Evolutionary conservation across 345 rosid genomes (phyloP).

Genomic region (Hevea brasiliensis): DNA sequence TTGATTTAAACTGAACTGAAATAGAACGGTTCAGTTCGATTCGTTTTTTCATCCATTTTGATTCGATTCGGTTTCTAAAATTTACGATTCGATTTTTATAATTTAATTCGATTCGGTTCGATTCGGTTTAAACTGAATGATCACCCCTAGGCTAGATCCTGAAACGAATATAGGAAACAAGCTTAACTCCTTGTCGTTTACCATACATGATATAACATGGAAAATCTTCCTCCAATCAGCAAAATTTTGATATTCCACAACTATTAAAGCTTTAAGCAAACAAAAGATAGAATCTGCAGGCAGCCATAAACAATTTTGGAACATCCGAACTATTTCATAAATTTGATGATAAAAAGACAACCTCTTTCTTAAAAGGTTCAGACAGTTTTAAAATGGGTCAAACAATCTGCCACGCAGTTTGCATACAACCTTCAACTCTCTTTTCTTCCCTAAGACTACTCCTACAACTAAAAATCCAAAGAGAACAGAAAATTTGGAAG

Average conservation of each 20-base stretch:
- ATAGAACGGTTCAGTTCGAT: too few relatives aligned
- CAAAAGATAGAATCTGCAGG: not conserved
- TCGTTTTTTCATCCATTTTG: too few relatives aligned
- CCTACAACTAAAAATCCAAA: constrained; percentile 12
- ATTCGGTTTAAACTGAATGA: too few relatives aligned
- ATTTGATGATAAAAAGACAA: constrained; percentile 1
- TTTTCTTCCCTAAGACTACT: not conserved
- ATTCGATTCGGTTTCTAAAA: too few relatives aligned
- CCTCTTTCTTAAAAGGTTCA: constrained; percentile 6
- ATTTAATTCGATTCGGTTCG: too few relatives aligned
- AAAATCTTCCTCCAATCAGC: not conserved
- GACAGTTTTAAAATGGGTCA: not conserved
- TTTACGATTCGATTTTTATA: too few relatives aligned
- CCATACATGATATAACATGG: too few relatives aligned
- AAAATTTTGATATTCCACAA: too few relatives aligned
- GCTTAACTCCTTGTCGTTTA: too few relatives aligned
- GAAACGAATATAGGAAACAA: too few relatives aligned
- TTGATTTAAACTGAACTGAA: too few relatives aligned
- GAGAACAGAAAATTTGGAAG: not conserved
- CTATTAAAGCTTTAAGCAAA: not conserved
- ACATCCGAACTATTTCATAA: constrained; percentile 6
- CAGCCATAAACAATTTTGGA: not conserved
- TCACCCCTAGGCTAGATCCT: too few relatives aligned
- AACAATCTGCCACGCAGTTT: constrained; percentile 14
- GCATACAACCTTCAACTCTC: constrained; percentile 2